These are phyloP conservation scores for Quercus rubra DNA, from an alignment of 306 rosid species.

Conservation along the genomic window DNA sequence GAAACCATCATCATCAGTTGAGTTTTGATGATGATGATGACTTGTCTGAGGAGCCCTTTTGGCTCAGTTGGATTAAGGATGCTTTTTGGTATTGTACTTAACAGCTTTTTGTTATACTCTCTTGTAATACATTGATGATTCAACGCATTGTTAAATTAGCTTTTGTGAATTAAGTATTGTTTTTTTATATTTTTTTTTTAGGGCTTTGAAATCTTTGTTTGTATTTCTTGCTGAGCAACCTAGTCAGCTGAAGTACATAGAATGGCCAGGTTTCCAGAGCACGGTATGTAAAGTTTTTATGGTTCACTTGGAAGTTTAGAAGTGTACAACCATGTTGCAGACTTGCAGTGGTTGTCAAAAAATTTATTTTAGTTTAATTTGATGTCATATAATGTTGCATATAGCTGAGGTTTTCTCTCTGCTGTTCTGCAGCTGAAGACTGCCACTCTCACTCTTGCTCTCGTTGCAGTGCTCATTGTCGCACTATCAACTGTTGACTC, in stretches of 20 bases:
- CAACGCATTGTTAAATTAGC: neutral
- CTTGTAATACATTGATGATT: neutral
- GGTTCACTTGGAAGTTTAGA: neutral
- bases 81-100: conserved; percentile 40
- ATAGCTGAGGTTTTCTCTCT: neutral
- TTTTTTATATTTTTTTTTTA: conserved; percentile 17
- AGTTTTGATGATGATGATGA: conserved; percentile 47
- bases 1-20: conserved; percentile 25
- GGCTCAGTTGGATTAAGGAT: conserved; percentile 50
- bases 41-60: conserved; percentile 54
- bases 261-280: conserved; percentile 79
- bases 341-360: neutral
- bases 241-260: conserved; percentile 79
- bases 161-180: neutral
- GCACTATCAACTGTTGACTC: conserved; percentile 80
- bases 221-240: conserved; percentile 83
- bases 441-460: conserved; percentile 71
- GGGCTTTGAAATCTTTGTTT: conserved; percentile 55
- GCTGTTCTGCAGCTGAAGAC: conserved; percentile 71
- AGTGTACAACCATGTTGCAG: neutral
- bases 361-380: neutral
- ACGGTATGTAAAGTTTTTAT: conserved; percentile 48
- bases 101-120: neutral
- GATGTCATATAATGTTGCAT: neutral
- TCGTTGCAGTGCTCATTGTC: conserved; percentile 70